These are phyloP conservation scores for Prunus padus DNA, from an alignment of 306 rosid species.

Conservation along the genomic window DNA sequence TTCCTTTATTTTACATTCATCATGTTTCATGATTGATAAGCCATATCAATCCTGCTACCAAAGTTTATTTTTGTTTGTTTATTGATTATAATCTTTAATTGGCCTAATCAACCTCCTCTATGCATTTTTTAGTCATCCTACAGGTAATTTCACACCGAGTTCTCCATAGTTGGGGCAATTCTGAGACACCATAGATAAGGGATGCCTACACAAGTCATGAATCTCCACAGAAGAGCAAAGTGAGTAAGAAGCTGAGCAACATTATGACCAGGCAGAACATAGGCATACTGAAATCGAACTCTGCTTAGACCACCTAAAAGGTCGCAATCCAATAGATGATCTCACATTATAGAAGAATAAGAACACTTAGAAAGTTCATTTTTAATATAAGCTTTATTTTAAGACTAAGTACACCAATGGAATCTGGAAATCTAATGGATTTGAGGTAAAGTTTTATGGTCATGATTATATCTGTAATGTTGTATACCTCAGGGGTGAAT, in stretches of 20 bases:
- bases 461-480: neutral
- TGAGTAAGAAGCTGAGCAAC: neutral
- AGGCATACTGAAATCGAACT: neutral
- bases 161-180: too few species aligned
- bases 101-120: too few species aligned
- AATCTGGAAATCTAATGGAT: neutral
- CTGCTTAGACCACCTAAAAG: neutral
- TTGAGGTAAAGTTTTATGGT: neutral
- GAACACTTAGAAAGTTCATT: neutral
- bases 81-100: too few species aligned
- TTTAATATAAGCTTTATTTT: neutral
- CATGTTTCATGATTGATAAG: too few species aligned
- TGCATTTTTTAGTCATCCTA: too few species aligned
- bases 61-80: too few species aligned
- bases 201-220: neutral
- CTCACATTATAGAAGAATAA: neutral
- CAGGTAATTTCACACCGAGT: too few species aligned
- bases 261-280: neutral
- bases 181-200: too few species aligned
- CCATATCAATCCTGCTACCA: too few species aligned
- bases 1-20: too few species aligned
- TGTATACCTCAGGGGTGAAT: neutral
- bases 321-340: neutral
- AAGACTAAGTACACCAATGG: neutral
- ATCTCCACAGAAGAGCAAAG: neutral